These are phyloP conservation scores for Vitis rupestris DNA, from an alignment of 164 flowering plant genomes.

Conservation along the genomic window DNA sequence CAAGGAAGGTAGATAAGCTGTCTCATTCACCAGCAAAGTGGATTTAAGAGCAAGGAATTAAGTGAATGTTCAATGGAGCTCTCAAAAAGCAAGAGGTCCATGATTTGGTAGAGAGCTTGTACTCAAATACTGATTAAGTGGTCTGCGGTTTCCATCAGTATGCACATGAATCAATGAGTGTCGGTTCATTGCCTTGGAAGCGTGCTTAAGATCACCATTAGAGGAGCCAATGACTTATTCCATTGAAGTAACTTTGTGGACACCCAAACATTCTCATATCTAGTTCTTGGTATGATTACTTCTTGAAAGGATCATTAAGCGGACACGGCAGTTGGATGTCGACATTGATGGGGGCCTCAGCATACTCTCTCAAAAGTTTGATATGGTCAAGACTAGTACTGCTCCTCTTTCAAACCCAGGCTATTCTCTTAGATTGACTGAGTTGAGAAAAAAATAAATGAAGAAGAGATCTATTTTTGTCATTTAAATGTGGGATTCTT, in stretches of 20 bases:
- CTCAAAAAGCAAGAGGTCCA: background rate
- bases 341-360: too few species aligned
- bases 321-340: too few species aligned
- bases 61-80: conserved; percentile 1
- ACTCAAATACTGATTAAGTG: background rate
- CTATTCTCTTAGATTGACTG: too few species aligned
- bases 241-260: background rate
- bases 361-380: too few species aligned
- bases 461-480: too few species aligned
- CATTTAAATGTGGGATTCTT: too few species aligned
- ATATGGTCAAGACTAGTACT: too few species aligned
- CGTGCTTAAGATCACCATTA: background rate
- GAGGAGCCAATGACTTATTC: background rate
- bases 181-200: background rate
- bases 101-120: conserved; percentile 1
- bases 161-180: background rate
- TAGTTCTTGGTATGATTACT: background rate
- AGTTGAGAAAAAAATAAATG: too few species aligned
- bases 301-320: too few species aligned
- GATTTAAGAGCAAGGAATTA: background rate
- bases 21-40: conserved; percentile 6
- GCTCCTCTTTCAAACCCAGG: too few species aligned
- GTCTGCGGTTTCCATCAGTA: background rate
- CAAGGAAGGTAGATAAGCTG: conserved; percentile 8
- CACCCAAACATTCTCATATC: background rate